A percentile compares a stretch with the other conserved stretches of the same genome.
These are phyloP conservation scores for Paramecium biaurelia DNA, from an alignment of 73 alveolate genomes.

Conservation along the genomic window DNA sequence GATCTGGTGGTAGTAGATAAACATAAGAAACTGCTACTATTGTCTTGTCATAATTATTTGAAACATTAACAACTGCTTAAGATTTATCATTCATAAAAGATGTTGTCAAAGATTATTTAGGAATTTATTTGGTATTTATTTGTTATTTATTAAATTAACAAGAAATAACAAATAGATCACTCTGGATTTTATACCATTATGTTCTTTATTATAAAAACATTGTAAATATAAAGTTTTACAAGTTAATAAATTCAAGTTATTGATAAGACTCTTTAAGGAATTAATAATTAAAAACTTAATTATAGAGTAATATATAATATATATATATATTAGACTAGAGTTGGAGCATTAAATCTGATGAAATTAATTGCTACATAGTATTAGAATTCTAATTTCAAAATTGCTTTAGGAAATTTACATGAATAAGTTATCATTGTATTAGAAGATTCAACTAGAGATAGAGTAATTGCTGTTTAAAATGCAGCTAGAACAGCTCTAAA, in stretches of 20 bases:
- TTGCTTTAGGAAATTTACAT: slow-evolving; percentile 17
- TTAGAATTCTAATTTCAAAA: slow-evolving; percentile 37
- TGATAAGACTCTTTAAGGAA: slow-evolving; percentile 8
- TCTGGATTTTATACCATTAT: not conserved
- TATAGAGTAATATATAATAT: slow-evolving; percentile 3
- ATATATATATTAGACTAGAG: not conserved
- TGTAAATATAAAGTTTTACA: not conserved
- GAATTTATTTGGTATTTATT: not conserved
- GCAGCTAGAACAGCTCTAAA: slow-evolving; percentile 17
- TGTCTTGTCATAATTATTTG: slow-evolving; percentile 22
- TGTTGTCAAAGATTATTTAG: not conserved
- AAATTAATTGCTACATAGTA: slow-evolving; percentile 13
- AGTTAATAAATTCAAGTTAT: not conserved
- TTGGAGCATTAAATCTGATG: slow-evolving; percentile 22
- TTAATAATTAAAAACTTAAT: not conserved
- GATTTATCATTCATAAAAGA: slow-evolving; percentile 22
- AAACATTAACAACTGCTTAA: not conserved
- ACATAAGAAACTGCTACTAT: slow-evolving; percentile 17
- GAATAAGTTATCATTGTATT: slow-evolving; percentile 44
- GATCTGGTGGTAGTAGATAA: slow-evolving; percentile 5
- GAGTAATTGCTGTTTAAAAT: slow-evolving; percentile 50
- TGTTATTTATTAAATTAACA: not conserved
- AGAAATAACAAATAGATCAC: slow-evolving; percentile 30
- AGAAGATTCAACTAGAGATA: slow-evolving; percentile 38
- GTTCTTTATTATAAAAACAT: not conserved